Percentiles rank a stretch among this genome's conserved stretches.
phyloP scores from a whole-genome alignment of 1,139 yeast species.

The Taphrina pruni region DNA sequence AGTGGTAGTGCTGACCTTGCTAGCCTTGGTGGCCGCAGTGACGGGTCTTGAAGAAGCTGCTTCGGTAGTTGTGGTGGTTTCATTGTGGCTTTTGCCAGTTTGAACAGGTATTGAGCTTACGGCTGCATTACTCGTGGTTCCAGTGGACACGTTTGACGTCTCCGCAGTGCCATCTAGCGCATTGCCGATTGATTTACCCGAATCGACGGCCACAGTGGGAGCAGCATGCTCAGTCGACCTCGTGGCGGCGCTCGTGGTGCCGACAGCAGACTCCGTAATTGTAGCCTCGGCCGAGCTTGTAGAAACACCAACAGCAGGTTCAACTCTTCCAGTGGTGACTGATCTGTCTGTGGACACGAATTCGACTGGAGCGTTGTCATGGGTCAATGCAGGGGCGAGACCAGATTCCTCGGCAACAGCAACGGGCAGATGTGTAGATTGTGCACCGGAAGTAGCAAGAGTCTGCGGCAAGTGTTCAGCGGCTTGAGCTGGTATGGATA shows the following conservation, averaged over 20 bases:
- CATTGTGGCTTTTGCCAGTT: not conserved
- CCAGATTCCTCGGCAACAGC: not conserved
- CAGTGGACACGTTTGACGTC: not conserved
- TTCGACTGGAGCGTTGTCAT: slow-evolving; percentile 4
- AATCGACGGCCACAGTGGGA: not conserved
- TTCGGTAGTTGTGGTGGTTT: not conserved
- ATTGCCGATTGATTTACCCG: not conserved
- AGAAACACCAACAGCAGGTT: not conserved
- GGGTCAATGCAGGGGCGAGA: slow-evolving; percentile 20
- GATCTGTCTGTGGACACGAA: not conserved
- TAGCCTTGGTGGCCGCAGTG: slow-evolving; percentile 12
- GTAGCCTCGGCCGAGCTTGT: not conserved
- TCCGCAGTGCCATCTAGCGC: not conserved
- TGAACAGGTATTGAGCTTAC: not conserved
- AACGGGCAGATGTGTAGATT: not conserved
- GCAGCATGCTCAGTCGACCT: not conserved
- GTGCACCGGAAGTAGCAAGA: not conserved
- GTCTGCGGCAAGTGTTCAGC: slow-evolving; percentile 27
- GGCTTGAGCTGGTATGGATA: slow-evolving; percentile 33
- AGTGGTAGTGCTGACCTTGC: not conserved
- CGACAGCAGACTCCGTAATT: not conserved
- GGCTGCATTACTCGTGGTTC: not conserved
- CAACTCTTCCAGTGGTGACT: not conserved
- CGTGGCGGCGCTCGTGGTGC: not conserved
- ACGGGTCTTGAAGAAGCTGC: slow-evolving; percentile 1